Conservation (phyloP, 2,329 filamentous ascomycete genomes). For the Colletotrichum noveboracense region DNA sequence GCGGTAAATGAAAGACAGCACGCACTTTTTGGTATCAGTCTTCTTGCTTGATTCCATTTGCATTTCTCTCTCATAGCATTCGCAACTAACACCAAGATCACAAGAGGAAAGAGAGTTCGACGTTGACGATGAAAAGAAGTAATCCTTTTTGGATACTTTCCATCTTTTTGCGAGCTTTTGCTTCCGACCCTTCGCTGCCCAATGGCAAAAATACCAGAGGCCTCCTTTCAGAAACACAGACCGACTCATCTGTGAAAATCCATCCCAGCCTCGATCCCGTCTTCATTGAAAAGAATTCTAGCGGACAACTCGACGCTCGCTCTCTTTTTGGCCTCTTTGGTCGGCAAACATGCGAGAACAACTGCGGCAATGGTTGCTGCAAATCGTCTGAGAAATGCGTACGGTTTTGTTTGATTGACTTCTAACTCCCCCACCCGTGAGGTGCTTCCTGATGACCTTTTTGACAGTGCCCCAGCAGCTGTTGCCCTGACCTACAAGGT, state of each 20-base stretch:
- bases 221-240: neutral
- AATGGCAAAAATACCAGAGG: neutral
- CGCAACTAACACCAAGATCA: neutral
- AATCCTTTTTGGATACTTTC: fast-evolving
- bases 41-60: neutral
- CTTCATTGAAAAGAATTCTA: neutral
- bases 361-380: neutral
- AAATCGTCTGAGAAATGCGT: neutral
- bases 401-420: neutral
- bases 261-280: neutral
- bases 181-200: neutral
- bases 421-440: neutral
- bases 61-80: neutral
- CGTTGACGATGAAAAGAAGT: neutral
- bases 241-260: neutral
- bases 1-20: neutral
- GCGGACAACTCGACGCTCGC: neutral
- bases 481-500: neutral
- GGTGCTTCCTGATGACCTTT: neutral
- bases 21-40: neutral
- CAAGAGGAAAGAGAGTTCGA: neutral
- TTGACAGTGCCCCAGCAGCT: neutral
- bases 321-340: neutral
- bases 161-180: neutral
- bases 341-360: neutral